Evolutionary conservation across 768 basidiomycete species (phyloP).

Genomic region (Psilocybe tampanensis): DNA sequence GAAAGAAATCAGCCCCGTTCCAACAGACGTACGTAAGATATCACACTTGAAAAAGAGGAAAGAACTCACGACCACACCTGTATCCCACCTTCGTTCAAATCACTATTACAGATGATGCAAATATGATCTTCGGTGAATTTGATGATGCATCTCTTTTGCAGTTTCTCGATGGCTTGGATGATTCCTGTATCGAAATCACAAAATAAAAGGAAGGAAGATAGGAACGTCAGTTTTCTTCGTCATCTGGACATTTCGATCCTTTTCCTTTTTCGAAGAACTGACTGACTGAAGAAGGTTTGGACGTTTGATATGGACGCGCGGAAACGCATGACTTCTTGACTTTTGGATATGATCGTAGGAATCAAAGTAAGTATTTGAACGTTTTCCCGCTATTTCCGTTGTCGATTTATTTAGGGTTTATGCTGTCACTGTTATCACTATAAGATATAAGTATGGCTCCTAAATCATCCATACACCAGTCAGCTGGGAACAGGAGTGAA

Average conservation of each 20-base stretch:
- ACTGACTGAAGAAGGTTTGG: slow-evolving; percentile 36
- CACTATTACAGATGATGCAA: slow-evolving; percentile 83
- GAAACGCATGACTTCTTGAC: slow-evolving; percentile 28
- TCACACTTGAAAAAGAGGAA: not conserved
- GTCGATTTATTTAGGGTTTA: no score
- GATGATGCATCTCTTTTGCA: slow-evolving; percentile 84
- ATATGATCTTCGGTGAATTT: slow-evolving; percentile 75
- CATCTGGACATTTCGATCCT: no score
- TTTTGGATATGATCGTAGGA: no score
- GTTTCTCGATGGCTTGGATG: slow-evolving; percentile 79
- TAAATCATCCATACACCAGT: no score
- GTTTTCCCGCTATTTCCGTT: no score
- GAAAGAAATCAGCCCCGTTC: not conserved
- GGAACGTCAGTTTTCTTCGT: not conserved
- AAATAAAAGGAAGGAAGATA: no score
- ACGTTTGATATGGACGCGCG: slow-evolving; percentile 33
- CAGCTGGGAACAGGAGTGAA: no score
- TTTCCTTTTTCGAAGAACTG: not conserved
- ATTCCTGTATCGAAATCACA: no score
- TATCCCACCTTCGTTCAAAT: slow-evolving; percentile 79
- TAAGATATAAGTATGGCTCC: no score
- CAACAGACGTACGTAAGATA: not conserved
- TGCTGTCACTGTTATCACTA: no score
- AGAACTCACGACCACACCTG: slow-evolving; percentile 79
- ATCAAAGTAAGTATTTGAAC: no score